Evolutionary conservation across 306 rosid genomes (phyloP).

Genomic region (Ormosia emarginata): DNA sequence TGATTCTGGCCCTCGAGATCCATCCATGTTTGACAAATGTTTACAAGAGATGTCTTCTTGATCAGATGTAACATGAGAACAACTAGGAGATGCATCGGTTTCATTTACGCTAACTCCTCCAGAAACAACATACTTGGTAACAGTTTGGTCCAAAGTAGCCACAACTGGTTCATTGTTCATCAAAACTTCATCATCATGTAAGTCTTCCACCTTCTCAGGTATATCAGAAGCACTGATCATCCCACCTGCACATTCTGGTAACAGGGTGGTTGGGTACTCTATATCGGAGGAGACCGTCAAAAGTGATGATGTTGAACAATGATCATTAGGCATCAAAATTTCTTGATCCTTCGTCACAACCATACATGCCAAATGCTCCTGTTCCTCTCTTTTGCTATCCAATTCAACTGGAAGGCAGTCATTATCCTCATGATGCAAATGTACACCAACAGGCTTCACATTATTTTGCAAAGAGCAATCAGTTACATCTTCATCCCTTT

Average conservation of each 20-base stretch:
- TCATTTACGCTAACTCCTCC: slow-evolving; percentile 38
- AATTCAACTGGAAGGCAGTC: slow-evolving; percentile 37
- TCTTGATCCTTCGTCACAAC: slow-evolving; percentile 34
- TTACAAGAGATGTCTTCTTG: slow-evolving; percentile 52
- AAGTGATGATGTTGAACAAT: slow-evolving; percentile 25
- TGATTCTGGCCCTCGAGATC: slow-evolving; percentile 25
- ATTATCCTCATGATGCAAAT: slow-evolving; percentile 42
- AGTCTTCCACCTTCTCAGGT: slow-evolving; percentile 53
- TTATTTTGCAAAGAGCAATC: slow-evolving; percentile 39
- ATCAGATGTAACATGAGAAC: slow-evolving; percentile 65
- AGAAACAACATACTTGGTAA: slow-evolving; percentile 39
- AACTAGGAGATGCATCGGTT: slow-evolving; percentile 48
- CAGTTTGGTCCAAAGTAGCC: slow-evolving; percentile 38
- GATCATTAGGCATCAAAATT: slow-evolving; percentile 35
- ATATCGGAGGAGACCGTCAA: slow-evolving; percentile 25
- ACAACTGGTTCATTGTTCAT: slow-evolving; percentile 44
- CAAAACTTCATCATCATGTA: slow-evolving; percentile 52
- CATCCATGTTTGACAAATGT: slow-evolving; percentile 38
- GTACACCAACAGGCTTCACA: slow-evolving; percentile 26
- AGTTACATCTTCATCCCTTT: slow-evolving; percentile 28
- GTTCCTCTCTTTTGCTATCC: slow-evolving; percentile 41
- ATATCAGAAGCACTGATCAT: slow-evolving; percentile 39
- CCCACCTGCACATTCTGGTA: slow-evolving; percentile 47
- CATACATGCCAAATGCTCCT: slow-evolving; percentile 30
- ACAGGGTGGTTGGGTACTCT: slow-evolving; percentile 7